Evolutionary conservation across 2,329 filamentous ascomycete species (phyloP), one percentile per base, ranked within the genome.

Genomic region (Aspergillus phoenicis): DNA sequence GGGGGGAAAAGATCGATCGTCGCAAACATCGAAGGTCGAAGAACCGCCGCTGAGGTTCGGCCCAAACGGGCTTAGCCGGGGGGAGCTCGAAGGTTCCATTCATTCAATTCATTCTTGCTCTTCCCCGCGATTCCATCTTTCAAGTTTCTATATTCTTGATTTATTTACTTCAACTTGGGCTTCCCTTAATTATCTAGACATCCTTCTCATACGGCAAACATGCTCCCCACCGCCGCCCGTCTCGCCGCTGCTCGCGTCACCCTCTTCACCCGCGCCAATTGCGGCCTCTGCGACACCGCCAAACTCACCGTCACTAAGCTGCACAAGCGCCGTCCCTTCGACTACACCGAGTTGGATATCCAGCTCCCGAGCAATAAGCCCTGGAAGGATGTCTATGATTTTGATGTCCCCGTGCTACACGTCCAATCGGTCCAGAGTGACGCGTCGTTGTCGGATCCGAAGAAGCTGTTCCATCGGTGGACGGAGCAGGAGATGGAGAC

Each of bases 351-450:
- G 71, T 75, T 87, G 61, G 82, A 88, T 67, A 84, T 89, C 56
- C 85, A 87, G 82, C 77, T 77, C 3, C 72, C 78, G 0, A 78
- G 74, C 4, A 81, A 87, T 54, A 77, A 83, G 63, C 74, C 79
- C 53, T 89, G 86, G 86, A 87, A 82, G 67, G 76, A 81, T 60
- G 73, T 85, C 15, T 89, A 89, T 67, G 85, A 88, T 52, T 87
- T 87, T 62, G 86, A 89, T 67, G 85, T 86, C 3, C 86, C 86
- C 0, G 86, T 89, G 62, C 78, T 89, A 30, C 86, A 89, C 69
- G 78, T 88, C 45, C 84, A 82, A 38, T 83, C 71, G 71, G 77
- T 70, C 62, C 62, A 73, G 52, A 67, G 75, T 8, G 71, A 79
- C 39, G 78, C 81, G 2, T 85, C 85, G 62, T 77, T 87, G 17